Evolutionary conservation across 2,329 filamentous ascomycete genomes (phyloP).

Genomic region (Colletotrichum eleusines): DNA sequence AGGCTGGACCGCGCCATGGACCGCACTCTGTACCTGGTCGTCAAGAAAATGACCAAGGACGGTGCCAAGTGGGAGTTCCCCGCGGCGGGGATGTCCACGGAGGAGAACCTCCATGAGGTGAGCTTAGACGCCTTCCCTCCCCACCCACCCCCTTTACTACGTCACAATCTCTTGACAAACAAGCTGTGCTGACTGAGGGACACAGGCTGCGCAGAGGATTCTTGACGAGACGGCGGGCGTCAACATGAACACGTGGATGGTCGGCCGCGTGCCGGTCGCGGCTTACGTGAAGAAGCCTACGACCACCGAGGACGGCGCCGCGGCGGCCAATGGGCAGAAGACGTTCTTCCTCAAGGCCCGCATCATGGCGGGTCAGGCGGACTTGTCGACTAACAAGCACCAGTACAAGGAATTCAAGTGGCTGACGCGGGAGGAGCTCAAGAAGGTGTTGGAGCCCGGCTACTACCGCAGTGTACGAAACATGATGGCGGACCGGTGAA

Average conservation of each 20-base stretch:
- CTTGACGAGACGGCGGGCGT: conserved; percentile 82
- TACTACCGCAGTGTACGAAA: conserved; percentile 84
- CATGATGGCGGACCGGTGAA: conserved; percentile 84
- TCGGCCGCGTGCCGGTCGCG: conserved; percentile 89
- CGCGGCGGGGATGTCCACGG: conserved; percentile 72
- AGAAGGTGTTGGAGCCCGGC: conserved; percentile 70
- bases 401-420: conserved; percentile 89
- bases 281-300: conserved; percentile 73
- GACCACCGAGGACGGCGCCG: conserved; percentile 57
- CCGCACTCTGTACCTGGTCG: conserved; percentile 87
- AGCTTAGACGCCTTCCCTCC: conserved; percentile 49
- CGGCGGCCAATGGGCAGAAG: conserved; percentile 75
- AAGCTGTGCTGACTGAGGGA: background rate
- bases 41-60: conserved; percentile 67
- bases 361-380: conserved; percentile 96
- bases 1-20: conserved; percentile 85
- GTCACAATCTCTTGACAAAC: background rate
- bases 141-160: background rate
- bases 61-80: conserved; percentile 87
- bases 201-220: conserved; percentile 83
- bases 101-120: conserved; percentile 88
- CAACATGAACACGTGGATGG: conserved; percentile 99
- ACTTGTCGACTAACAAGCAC: conserved; percentile 78
- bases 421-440: conserved; percentile 90
- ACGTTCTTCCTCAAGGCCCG: conserved; percentile 96